Evolutionary conservation across 2,329 filamentous ascomycete genomes (phyloP).

Genomic region (Phyllosticta citriasiana): DNA sequence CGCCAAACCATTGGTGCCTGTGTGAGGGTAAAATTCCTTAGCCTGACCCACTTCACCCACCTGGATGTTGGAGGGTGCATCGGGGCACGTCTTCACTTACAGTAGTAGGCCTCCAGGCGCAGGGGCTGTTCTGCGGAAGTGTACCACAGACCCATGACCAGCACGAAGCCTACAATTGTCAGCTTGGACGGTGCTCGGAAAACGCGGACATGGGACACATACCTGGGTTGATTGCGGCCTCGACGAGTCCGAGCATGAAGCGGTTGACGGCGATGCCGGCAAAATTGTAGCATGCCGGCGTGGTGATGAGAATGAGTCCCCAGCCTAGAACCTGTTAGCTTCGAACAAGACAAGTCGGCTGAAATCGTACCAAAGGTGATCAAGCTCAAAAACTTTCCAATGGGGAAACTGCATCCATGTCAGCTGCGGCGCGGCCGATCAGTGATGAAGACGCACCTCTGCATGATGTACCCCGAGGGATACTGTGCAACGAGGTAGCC

Average conservation of each 20-base stretch:
- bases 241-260: constrained; percentile 28
- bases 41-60: not conserved
- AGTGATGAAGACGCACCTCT: constrained; percentile 19
- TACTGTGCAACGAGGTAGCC: constrained; percentile 39
- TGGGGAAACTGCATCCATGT: constrained; percentile 22
- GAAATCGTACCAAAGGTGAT: constrained; percentile 26
- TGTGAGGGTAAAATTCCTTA: not conserved
- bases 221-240: constrained; percentile 27
- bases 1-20: constrained; percentile 36
- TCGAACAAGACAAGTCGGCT: not conserved
- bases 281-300: constrained; percentile 31
- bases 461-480: constrained; percentile 34
- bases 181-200: not conserved
- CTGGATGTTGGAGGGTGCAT: not conserved
- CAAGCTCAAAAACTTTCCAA: constrained; percentile 34
- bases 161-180: constrained; percentile 9
- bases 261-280: constrained; percentile 27
- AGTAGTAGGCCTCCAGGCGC: constrained; percentile 46
- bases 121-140: constrained; percentile 40
- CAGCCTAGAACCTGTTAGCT: constrained; percentile 17
- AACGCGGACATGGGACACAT: not conserved
- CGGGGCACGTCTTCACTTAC: constrained; percentile 19
- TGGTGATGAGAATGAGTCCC: constrained; percentile 33
- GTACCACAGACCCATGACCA: constrained; percentile 32
- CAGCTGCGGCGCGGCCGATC: not conserved